phyloP scores from a whole-genome alignment of 139 green algal species.

The Picochlorum sp. region DNA sequence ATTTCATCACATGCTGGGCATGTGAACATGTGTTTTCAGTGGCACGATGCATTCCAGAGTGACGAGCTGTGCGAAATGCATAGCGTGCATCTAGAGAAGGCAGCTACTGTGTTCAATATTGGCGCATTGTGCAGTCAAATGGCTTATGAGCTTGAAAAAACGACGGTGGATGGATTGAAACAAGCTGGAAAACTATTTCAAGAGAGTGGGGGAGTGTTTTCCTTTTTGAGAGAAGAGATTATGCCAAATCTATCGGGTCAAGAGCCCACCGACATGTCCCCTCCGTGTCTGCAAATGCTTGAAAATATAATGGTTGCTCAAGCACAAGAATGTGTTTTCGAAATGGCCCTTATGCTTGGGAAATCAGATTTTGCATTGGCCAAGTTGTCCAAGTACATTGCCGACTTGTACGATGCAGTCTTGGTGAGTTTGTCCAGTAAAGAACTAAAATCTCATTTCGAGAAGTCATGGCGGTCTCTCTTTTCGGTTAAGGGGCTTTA shows the following conservation, averaged over 20 bases:
- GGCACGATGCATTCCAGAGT: conserved; percentile 72
- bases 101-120: conserved; percentile 87
- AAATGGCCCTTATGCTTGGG: conserved; percentile 76
- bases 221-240: conserved; percentile 46
- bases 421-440: conserved; percentile 26
- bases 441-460: conserved; percentile 60
- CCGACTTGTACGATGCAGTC: conserved; percentile 61
- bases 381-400: conserved; percentile 47
- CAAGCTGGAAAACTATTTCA: conserved; percentile 57
- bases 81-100: conserved; percentile 90
- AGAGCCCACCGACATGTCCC: conserved; percentile 58
- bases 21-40: conserved; percentile 46
- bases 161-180: conserved; percentile 55
- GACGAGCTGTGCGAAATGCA: conserved; percentile 45
- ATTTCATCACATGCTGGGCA: conserved; percentile 61
- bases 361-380: conserved; percentile 49
- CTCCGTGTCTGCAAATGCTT: conserved; percentile 70
- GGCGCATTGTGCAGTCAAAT: conserved; percentile 62
- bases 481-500: conserved; percentile 34
- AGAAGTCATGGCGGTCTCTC: conserved; percentile 56
- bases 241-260: conserved; percentile 33
- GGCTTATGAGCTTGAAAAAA: conserved; percentile 56
- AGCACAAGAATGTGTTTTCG: conserved; percentile 81
- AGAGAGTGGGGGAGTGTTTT: conserved; percentile 72
- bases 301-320: conserved; percentile 92